A percentile compares a stretch with the other conserved stretches of the same genome.
Evolutionary conservation across 192 early-diverging fungal genomes (phyloP).

Genomic region (Coemansia sp.): DNA sequence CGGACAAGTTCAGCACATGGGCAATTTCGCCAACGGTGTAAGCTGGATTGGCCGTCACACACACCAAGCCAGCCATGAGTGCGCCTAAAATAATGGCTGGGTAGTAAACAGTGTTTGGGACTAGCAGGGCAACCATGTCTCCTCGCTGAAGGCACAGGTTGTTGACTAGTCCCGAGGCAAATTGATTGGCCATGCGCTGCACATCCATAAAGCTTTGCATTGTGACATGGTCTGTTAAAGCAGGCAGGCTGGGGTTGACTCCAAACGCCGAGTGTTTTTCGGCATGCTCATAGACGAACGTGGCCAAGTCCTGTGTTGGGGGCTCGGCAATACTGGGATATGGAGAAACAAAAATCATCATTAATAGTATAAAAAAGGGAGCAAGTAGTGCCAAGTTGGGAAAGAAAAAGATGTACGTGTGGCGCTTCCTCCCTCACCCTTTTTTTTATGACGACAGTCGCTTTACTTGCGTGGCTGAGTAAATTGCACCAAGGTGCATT

Average conservation of each 20-base stretch:
- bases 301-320: constrained; percentile 43
- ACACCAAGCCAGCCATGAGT: constrained; percentile 66
- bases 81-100: constrained; percentile 66
- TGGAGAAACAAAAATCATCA: constrained; percentile 50
- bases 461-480: too few relatives aligned
- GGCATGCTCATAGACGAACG: constrained; percentile 40
- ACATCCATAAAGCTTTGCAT: constrained; percentile 37
- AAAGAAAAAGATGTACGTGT: not conserved
- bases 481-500: too few relatives aligned
- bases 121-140: constrained; percentile 69
- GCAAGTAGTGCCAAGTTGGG: not conserved
- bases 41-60: constrained; percentile 78
- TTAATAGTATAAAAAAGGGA: not conserved
- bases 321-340: constrained; percentile 21
- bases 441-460: not conserved
- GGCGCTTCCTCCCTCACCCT: not conserved
- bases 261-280: constrained; percentile 33
- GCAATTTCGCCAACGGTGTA: constrained; percentile 79
- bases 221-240: constrained; percentile 16
- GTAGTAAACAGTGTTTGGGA: constrained; percentile 73
- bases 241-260: constrained; percentile 24
- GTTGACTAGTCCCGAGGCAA: constrained; percentile 52
- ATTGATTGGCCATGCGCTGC: constrained; percentile 15
- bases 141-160: constrained; percentile 64
- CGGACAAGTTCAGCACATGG: constrained; percentile 72